Evolutionary conservation across 306 rosid species (phyloP), one percentile per base, ranked within the genome.

Genomic region (cucumber (Cucumis sativus)): DNA sequence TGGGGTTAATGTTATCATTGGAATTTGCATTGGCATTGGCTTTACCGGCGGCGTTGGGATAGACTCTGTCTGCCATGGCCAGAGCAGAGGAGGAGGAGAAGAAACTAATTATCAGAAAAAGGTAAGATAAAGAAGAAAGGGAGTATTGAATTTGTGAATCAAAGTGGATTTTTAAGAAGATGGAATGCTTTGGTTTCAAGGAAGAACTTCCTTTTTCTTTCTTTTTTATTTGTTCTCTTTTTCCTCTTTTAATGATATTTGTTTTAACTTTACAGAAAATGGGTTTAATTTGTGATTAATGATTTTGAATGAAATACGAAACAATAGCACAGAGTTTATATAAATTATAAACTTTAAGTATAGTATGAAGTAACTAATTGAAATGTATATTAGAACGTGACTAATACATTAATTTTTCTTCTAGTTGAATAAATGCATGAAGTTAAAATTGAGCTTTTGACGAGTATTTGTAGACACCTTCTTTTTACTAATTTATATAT

Each of bases 61-160:
- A 86, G 68, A 93, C 85, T 55, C 85, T 85, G 54, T 93, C 95
- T 12, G 96, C 76, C 98, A 93, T 93, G 78, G 77, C 63, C 58
- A 39, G 58, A 45, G 74, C 35, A 14, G 12, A 7, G 49, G 71
- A 37, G 30, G 60, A 15, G 67, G 14, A 40, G 9, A 72, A 47
- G 43, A 70, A 70, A 12, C 3, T 3, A 1, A 6, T 52, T 1
- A 52, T 10, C 23, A 10, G 9, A 40, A 40, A 21, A 5, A 33
- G 18, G n/a, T 63, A 39, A 70, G 10, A 1, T 28, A 28, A 12
- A n/a, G 43, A 79, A 81, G 58, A 6, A 25, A 35, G 62, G 18
- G 54, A 33, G 80, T 35, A 18, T 6, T 7, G 4, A 21, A 59
- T 41, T 21, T 60, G 65, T 2, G 77, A 54, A 18, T 77, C 60